These are phyloP conservation scores for Sugiyamaella mastotermitis DNA, from an alignment of 805 yeast species.

Conservation along the genomic window DNA sequence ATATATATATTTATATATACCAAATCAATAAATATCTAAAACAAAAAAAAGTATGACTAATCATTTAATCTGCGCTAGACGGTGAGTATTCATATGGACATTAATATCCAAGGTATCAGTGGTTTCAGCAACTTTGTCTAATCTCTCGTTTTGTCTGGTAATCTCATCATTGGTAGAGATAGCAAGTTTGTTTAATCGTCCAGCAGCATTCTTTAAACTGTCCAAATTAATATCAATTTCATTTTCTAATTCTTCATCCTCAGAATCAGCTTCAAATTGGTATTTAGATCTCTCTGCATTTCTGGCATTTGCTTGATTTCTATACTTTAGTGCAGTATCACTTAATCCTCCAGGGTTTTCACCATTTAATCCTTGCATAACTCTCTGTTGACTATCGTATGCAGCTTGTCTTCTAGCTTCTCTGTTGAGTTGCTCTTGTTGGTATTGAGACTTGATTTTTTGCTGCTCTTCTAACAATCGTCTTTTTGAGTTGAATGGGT, in stretches of 20 bases:
- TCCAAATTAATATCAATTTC: slow-evolving; percentile 81
- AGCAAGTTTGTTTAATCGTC: slow-evolving; percentile 69
- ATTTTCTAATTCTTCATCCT: slow-evolving; percentile 87
- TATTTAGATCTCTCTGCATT: slow-evolving; percentile 52
- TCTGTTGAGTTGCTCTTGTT: slow-evolving; percentile 54
- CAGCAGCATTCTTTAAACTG: slow-evolving; percentile 63
- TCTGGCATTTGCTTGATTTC: slow-evolving; percentile 12
- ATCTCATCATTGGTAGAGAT: slow-evolving; percentile 69
- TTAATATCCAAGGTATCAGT: slow-evolving; percentile 81
- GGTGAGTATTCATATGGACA: slow-evolving; percentile 69
- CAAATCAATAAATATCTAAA: slow-evolving; percentile 2
- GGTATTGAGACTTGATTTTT: slow-evolving; percentile 53
- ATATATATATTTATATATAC: too few species aligned
- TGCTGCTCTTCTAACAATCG: slow-evolving; percentile 71
- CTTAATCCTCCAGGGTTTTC: slow-evolving; percentile 30
- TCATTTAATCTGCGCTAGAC: slow-evolving; percentile 41
- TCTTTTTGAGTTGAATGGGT: slow-evolving; percentile 83
- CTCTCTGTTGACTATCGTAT: slow-evolving; percentile 60
- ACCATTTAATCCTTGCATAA: slow-evolving; percentile 42
- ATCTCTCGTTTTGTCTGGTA: slow-evolving; percentile 66
- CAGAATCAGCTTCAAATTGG: slow-evolving; percentile 84
- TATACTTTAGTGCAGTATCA: slow-evolving; percentile 29
- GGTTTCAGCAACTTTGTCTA: slow-evolving; percentile 72
- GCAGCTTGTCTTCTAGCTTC: slow-evolving; percentile 56
- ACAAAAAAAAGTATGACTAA: not conserved